A percentile compares a stretch with the other conserved stretches of the same genome.
Evolutionary conservation across 768 basidiomycete genomes (phyloP).

Genomic region (Kwoniella pini): DNA sequence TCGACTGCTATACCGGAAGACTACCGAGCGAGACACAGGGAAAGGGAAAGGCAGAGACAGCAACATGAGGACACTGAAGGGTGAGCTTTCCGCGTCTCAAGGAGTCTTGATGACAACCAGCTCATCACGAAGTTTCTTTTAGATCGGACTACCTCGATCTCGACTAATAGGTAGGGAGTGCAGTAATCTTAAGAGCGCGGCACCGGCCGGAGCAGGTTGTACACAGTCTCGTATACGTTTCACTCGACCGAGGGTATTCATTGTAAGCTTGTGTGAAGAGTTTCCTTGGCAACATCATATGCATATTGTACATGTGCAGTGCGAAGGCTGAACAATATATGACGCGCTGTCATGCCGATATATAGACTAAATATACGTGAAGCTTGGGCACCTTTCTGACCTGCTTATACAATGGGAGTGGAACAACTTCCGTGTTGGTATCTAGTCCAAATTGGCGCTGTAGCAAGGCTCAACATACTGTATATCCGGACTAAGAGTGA

Average conservation of each 20-base stretch:
- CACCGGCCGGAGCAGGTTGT: background rate
- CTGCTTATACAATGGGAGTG: too few relatives aligned
- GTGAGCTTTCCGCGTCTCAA: slow-evolving; percentile 3
- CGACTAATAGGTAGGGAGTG: background rate
- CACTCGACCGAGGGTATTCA: too few relatives aligned
- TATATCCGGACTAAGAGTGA: slow-evolving; percentile 31
- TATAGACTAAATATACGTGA: too few relatives aligned
- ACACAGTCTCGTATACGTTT: too few relatives aligned
- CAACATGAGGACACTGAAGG: slow-evolving; percentile 15
- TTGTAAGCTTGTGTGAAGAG: too few relatives aligned
- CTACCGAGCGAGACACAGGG: slow-evolving; percentile 38
- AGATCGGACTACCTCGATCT: background rate
- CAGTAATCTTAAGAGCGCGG: background rate
- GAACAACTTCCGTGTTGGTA: background rate
- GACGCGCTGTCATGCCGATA: too few relatives aligned
- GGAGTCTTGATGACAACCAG: too few relatives aligned
- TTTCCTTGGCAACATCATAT: too few relatives aligned
- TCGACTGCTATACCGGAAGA: slow-evolving; percentile 42
- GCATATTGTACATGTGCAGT: too few relatives aligned
- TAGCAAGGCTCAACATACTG: slow-evolving; percentile 35
- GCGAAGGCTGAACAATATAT: too few relatives aligned
- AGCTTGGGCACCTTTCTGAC: too few relatives aligned
- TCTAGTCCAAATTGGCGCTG: slow-evolving; percentile 34
- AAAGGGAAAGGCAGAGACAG: slow-evolving; percentile 23
- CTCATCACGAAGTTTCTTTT: too few relatives aligned